Evolutionary conservation across 169 alveolate genomes (phyloP), one percentile per base, ranked within the genome.

Genomic region (Perkinsus chesapeaki): DNA sequence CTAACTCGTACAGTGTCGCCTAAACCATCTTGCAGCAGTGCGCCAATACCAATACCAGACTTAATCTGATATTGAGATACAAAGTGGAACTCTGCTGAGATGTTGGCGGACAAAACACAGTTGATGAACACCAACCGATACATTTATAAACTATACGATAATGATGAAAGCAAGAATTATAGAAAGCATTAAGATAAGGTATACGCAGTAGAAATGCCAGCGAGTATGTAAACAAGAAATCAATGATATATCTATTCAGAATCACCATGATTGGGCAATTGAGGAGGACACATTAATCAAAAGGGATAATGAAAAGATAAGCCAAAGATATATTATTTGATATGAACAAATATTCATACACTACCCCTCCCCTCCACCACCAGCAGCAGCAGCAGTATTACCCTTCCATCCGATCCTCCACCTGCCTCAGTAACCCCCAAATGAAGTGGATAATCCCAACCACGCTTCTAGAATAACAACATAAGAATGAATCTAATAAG

Each of bases 361-460:
- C 43, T 19, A 47, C 31, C 37, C 23, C 39, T 23, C 12, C 20
- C 12, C 12, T 12, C 10, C 16, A 23, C 91, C 34, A 9, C 9
- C 23, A 82, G 23, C 3, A 20, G 34, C 60, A n/a, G n/a, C n/a
- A n/a, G n/a, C n/a, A n/a, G n/a, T n/a, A n/a, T n/a, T n/a, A 91
- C 82, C 82, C 39, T 27, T 72, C 47, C 39, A 31, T 60, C 82
- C 12, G 92, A 93, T 91, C 98, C 98, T 94, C 96, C 96, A 0
- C 98, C 98, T 20, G 98, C 98, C 93, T 97, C 98, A 31, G 98
- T 97, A 0, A 97, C 98, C 10, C 98, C 98, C 38, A 97, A 95
- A 92, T 97, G 98, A 16, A 97, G 91, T 39, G 98, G 98, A 92
- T 95, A 96, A 39, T 94, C 94, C 92, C 92, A 91, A 34, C 96